Evolutionary conservation across 2,329 filamentous ascomycete genomes (phyloP), one percentile per base, ranked within the genome.

Genomic region (Verticillium albo-atrum): DNA sequence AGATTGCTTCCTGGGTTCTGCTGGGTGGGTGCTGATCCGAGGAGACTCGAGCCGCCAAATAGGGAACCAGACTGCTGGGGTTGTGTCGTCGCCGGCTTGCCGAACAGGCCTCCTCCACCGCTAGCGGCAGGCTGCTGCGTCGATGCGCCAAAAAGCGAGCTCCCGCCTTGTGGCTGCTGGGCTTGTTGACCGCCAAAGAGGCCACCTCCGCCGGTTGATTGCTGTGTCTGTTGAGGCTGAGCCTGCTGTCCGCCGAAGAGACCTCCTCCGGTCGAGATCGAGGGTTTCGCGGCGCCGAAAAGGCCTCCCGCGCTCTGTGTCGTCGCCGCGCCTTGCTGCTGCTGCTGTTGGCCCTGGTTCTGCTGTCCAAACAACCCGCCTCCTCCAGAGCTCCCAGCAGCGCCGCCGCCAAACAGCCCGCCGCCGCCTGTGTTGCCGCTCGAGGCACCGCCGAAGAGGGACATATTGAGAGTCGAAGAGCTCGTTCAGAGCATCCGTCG

Each of bases 231-330:
- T 56, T 69, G 68, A 57, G 58, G 26, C 54, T 54, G 26, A 14
- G 37, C 7, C 37, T 27, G 55, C 55, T 42, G 61, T 27, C 54
- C 54, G 55, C 60, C 57, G 37, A 59, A 62, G 47, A 55, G 52
- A 23, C 57, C 54, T 55, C 32, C 50, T 42, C 42, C 56, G 15
- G 58, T 51, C 25, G 55, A 32, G 30, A 50, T 20, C 51, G 67
- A 67, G 25, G 64, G 63, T 54, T 65, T 64, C n/a, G n/a, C n/a
- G 10, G 68, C 51, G 10, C 72, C 72, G 59, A 73, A 73, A 3
- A 73, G 64, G 6, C 71, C 67, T 53, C 68, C 66, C 6, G 61
- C 53, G 4, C 58, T 57, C 51, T 70, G 69, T 56, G 68, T 63
- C 23, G 64, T 63, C 47, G 62, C 65, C 42, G 63, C 52, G 35